These are phyloP conservation scores for Closterium sp. DNA, from an alignment of 139 green algal genomes.

Conservation along the genomic window DNA sequence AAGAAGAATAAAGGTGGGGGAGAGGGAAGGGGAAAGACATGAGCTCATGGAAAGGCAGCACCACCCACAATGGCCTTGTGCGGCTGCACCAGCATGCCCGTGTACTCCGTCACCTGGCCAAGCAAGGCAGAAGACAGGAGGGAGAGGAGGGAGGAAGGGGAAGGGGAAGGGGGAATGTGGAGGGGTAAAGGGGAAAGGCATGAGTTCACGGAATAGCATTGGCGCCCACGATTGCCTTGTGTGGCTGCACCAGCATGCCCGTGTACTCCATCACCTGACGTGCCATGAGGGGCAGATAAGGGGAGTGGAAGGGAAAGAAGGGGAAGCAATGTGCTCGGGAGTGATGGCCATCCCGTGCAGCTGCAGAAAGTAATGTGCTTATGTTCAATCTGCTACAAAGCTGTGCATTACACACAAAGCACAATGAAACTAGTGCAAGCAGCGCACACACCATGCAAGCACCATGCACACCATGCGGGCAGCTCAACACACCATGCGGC, in stretches of 20 bases:
- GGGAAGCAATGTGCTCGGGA: too few species aligned
- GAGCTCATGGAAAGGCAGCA: slow-evolving; percentile 80
- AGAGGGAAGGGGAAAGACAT: too few species aligned
- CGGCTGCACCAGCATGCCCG: slow-evolving; percentile 83
- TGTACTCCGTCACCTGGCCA: slow-evolving; percentile 75
- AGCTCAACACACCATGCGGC: slow-evolving; percentile 88
- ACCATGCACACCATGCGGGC: background rate
- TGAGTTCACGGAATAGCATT: too few species aligned
- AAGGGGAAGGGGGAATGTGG: slow-evolving; percentile 61
- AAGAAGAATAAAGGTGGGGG: too few species aligned
- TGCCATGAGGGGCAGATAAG: too few species aligned
- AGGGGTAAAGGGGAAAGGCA: too few species aligned
- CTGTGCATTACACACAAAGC: background rate
- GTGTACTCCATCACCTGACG: slow-evolving; percentile 70
- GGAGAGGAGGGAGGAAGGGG: too few species aligned
- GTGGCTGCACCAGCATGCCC: slow-evolving; percentile 87
- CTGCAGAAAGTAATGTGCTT: too few species aligned
- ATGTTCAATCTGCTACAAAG: background rate
- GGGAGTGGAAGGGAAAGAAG: too few species aligned
- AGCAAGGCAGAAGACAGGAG: too few species aligned
- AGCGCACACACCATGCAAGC: background rate
- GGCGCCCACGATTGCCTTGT: slow-evolving; percentile 98
- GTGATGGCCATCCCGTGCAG: too few species aligned
- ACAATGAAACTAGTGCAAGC: background rate
- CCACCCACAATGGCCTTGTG: slow-evolving; percentile 98